Base-by-base conservation (phyloP, 176 grass and related monocot species). In the Hordeum marinum region DNA sequence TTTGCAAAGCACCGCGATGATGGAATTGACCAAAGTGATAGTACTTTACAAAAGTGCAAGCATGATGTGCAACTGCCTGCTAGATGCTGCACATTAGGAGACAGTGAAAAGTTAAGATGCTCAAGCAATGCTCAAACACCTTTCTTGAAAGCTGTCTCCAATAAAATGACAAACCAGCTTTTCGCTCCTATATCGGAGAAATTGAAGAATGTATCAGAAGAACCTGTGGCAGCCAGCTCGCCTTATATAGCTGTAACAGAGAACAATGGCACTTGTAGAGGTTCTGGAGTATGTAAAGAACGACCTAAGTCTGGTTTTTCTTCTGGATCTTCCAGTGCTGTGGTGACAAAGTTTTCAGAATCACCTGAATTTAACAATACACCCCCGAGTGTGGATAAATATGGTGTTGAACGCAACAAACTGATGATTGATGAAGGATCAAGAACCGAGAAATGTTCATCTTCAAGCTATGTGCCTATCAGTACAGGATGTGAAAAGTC, bases 251-350 rank as follows among this genome's bases (percentile, higher is more conserved):
- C 35, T 46, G 15, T 72, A 72, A 66, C 15, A 55, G 83, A 92
- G 39, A 81, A 46, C 73, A 77, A 82, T 36, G 63, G 29, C 20
- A 35, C 71, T 26, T 57, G 60, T 74, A 79, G 37, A 90, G 82
- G 83, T 83, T 75, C 83, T 88, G 79, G 75, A 68, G 42, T 62
- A 59, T 87, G 61, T 79, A 90, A 75, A 77, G 68, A 88, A 32
- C 70, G 89, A 43, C 63, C 77, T 18, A 89, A 84, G 27, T 81
- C 92, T 46, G 89, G 84, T 90, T 79, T 92, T 35, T 98, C 96
- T 89, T 98, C 88, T 85, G 93, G 85, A 48, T 95, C 90, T 20
- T 95, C 93, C 42, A 90, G 87, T 24, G 88, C 86, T 87, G 90
- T 90, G 37, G 55, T 98, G 81, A 94, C 93, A 79, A 90, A 94